Conservation (phyloP, 2,329 filamentous ascomycete species). For the Sporothrix pallida region DNA sequence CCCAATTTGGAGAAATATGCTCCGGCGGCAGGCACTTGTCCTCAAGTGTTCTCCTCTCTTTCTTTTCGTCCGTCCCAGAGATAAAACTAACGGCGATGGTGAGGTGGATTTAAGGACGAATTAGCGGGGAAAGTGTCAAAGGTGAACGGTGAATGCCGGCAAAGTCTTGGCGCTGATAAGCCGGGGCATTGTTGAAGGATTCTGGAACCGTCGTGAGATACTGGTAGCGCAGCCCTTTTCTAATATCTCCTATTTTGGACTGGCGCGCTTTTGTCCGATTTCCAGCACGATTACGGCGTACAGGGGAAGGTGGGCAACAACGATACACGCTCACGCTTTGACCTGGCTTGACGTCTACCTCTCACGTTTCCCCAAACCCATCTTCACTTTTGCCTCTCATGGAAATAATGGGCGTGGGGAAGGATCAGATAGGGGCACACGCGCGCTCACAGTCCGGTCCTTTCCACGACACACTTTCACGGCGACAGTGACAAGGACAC, state of each 20-base stretch:
- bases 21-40: too few species aligned
- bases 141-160: not conserved
- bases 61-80: not conserved
- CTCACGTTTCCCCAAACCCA: too few species aligned
- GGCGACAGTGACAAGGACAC: not conserved
- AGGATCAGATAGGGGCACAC: not conserved
- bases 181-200: not conserved
- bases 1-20: not conserved
- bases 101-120: too few species aligned
- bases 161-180: conserved; percentile 8
- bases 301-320: not conserved
- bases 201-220: not conserved
- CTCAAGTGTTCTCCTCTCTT: not conserved
- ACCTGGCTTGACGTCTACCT: not conserved
- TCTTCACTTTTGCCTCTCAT: not conserved
- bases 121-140: not conserved
- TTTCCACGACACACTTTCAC: not conserved
- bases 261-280: not conserved
- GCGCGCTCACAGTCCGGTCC: not conserved
- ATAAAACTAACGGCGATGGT: not conserved
- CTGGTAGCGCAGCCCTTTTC: not conserved
- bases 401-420: not conserved
- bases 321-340: not conserved
- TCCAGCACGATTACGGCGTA: not conserved
- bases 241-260: conserved; percentile 7